Evolutionary conservation across 345 rosid species (phyloP).

Genomic region (Passiflora organensis): DNA sequence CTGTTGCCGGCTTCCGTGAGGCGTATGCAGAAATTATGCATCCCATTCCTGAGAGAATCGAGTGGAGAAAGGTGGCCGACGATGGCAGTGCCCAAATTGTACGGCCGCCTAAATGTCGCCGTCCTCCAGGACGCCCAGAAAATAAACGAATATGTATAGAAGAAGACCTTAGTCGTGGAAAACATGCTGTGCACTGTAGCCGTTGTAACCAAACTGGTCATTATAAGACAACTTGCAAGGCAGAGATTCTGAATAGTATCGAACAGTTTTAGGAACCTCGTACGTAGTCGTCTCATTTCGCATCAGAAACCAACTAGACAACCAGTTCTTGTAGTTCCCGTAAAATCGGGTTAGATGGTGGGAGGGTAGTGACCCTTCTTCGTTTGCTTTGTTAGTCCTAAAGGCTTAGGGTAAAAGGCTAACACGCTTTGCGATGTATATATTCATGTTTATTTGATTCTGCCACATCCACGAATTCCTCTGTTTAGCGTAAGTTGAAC

Average conservation of each 20-base stretch:
- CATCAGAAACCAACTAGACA: slow-evolving; percentile 1
- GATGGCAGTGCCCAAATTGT: slow-evolving; percentile 28
- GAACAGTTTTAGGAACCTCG: slow-evolving; percentile 35
- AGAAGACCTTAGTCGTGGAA: slow-evolving; percentile 42
- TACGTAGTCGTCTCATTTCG: slow-evolving; percentile 5
- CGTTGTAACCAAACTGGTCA: slow-evolving; percentile 51
- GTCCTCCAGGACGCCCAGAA: slow-evolving; percentile 57
- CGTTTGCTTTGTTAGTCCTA: not conserved
- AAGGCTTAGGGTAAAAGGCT: too few relatives aligned
- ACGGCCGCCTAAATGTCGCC: slow-evolving; percentile 44
- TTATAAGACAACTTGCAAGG: slow-evolving; percentile 59
- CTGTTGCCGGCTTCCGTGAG: slow-evolving; percentile 40
- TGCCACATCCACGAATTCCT: too few relatives aligned
- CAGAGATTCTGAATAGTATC: slow-evolving; percentile 23
- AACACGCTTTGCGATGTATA: too few relatives aligned
- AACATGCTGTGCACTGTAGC: slow-evolving; percentile 51
- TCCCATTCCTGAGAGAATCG: slow-evolving; percentile 33
- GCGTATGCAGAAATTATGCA: slow-evolving; percentile 37
- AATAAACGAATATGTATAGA: slow-evolving; percentile 47
- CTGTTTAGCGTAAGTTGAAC: too few relatives aligned
- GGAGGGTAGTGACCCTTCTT: too few relatives aligned
- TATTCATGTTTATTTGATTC: too few relatives aligned
- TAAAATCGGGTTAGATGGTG: not conserved
- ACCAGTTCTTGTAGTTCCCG: not conserved
- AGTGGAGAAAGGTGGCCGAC: slow-evolving; percentile 26